Evolutionary conservation across 2,329 filamentous ascomycete genomes (phyloP), one percentile per base, ranked within the genome.

Genomic region (Fusarium nanum): DNA sequence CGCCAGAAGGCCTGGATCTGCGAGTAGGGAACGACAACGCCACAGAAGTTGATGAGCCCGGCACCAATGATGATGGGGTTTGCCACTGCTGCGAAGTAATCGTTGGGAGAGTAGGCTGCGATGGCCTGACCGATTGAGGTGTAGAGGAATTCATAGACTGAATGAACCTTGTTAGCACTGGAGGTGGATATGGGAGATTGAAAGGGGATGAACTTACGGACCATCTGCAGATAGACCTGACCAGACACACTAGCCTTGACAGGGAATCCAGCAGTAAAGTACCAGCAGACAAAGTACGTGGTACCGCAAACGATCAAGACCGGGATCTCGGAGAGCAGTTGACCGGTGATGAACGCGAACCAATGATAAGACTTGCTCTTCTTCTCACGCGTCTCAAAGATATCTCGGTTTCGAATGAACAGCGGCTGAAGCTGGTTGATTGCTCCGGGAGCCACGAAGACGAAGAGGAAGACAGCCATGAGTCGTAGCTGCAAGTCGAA

Each of bases 381-480:
- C 64, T 84, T 85, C 73, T 86, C 84, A 6, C 83, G 78, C 0
- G 80, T 78, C 57, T 85, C 83, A 50, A 83, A 86, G 20, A 86
- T 82, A 55, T 85, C 82, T 0, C 84, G 77, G 13, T 81, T 80
- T 5, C 81, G 77, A 42, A 85, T 71, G 64, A 86, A 86, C 25
- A 85, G 80, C 0, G 84, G 84, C 72, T 86, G 83, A 49, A 86
- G 67, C 13, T 74, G 72, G 8, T 60, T 84, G 66, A 89, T 81
- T 52, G 87, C 84, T 55, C 87, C 86, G 0, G 86, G 87, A 0
- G 87, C 85, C 41, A 89, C 85, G 68, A 89, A 89, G 61, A 88
- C 86, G 76, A 89, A 89, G 72, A 88, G 87, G 80, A 89, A 89
- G 47, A 89, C 80, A 10, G 87, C 85, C 73, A 89, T 89, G 3